A percentile compares a stretch with the other conserved stretches of the same genome.
Evolutionary conservation across 2,329 filamentous ascomycete genomes (phyloP).

Genomic region (Sphaerostilbella broomeana): DNA sequence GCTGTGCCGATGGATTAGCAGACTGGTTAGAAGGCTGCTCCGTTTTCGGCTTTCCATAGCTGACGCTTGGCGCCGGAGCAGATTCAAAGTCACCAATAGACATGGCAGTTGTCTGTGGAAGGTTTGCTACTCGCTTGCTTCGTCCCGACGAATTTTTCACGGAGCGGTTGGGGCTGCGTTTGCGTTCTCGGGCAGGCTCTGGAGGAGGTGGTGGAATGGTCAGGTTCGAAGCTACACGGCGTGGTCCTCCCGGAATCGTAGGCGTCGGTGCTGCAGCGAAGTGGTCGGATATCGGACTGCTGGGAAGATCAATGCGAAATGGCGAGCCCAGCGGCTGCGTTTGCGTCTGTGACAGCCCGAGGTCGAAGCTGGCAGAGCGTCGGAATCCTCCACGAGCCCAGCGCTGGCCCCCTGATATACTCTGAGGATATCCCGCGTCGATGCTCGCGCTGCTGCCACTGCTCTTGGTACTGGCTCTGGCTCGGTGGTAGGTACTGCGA

Average conservation of each 20-base stretch:
- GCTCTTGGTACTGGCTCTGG: constrained; percentile 63
- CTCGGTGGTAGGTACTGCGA: constrained; percentile 41
- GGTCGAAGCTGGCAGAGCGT: constrained; percentile 71
- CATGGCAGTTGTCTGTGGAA: constrained; percentile 21
- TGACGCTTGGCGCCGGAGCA: constrained; percentile 51
- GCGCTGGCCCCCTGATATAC: constrained; percentile 49
- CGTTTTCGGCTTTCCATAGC: constrained; percentile 52
- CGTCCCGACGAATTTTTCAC: constrained; percentile 41
- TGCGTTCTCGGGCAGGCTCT: constrained; percentile 41
- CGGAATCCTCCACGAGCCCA: constrained; percentile 42
- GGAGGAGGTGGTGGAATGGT: constrained; percentile 31
- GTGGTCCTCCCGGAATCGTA: constrained; percentile 72
- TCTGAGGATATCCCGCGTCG: constrained; percentile 54
- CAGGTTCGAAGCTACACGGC: constrained; percentile 37
- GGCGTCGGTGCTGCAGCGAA: constrained; percentile 82
- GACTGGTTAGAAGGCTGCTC: constrained; percentile 36
- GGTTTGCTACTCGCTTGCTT: constrained; percentile 24
- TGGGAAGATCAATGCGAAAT: constrained; percentile 45
- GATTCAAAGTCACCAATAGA: constrained; percentile 39
- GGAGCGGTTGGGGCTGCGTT: constrained; percentile 51
- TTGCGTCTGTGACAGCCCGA: constrained; percentile 32
- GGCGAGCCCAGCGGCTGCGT: constrained; percentile 24
- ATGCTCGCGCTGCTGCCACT: constrained; percentile 65
- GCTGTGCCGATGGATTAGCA: constrained; percentile 35
- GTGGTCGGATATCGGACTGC: constrained; percentile 45